These are phyloP conservation scores for Trichaptum fuscoviolaceum DNA, from an alignment of 768 basidiomycete species.

Conservation along the genomic window DNA sequence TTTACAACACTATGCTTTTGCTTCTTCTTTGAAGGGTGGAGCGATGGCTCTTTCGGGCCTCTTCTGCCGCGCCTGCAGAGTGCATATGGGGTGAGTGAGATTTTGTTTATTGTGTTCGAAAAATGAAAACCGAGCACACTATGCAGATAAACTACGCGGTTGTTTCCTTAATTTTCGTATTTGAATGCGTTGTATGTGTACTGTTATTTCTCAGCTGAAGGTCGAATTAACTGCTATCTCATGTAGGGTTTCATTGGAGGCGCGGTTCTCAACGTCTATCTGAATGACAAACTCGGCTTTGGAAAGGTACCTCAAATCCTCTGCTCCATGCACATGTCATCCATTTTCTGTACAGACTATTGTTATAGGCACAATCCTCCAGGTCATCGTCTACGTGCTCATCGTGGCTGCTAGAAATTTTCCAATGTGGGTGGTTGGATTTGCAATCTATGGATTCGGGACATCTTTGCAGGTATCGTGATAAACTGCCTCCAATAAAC, in stretches of 20 bases:
- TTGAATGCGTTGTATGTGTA: constrained; percentile 31
- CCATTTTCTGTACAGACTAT: neutral
- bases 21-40: constrained; percentile 33
- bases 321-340: no score
- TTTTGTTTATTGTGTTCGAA: neutral
- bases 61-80: constrained; percentile 33
- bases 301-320: constrained; percentile 10
- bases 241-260: constrained; percentile 13
- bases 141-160: constrained; percentile 31
- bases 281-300: constrained; percentile 13
- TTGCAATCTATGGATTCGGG: constrained; percentile 45
- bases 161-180: constrained; percentile 40
- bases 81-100: constrained; percentile 27
- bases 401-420: constrained; percentile 57
- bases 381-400: constrained; percentile 49
- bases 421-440: constrained; percentile 51
- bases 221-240: neutral
- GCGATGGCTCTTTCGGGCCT: constrained; percentile 34
- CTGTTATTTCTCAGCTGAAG: neutral
- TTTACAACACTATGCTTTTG: constrained; percentile 30
- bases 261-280: constrained; percentile 14
- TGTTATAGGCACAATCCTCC: constrained; percentile 40
- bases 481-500: neutral
- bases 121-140: neutral
- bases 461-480: constrained; percentile 36